These are phyloP conservation scores for Kodamaea restingae DNA, from an alignment of 805 yeast species.

Conservation along the genomic window DNA sequence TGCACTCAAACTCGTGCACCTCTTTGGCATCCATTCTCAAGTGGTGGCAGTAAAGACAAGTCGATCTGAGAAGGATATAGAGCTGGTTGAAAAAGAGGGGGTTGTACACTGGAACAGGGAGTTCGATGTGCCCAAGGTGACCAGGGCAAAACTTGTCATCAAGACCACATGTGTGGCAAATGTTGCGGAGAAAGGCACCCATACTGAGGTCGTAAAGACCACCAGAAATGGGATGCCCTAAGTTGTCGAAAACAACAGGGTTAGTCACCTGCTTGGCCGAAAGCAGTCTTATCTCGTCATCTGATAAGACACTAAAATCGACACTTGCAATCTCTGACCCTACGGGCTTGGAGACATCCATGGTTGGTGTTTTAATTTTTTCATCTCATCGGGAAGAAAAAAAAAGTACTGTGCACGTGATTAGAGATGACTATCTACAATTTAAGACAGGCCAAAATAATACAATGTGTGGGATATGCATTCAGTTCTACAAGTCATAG, in stretches of 20 bases:
- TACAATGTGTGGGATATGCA: too few relatives aligned
- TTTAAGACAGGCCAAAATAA: too few relatives aligned
- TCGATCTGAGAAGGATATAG: constrained; percentile 74
- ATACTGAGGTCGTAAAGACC: constrained; percentile 94
- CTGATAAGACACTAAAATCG: constrained; percentile 81
- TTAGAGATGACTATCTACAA: too few relatives aligned
- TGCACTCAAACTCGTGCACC: constrained; percentile 72
- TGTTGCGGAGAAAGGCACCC: constrained; percentile 87
- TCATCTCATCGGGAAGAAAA: constrained; percentile 6
- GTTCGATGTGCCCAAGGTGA: constrained; percentile 95
- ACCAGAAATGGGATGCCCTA: constrained; percentile 92
- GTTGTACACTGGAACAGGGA: constrained; percentile 93
- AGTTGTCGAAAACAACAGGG: constrained; percentile 91
- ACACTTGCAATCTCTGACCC: constrained; percentile 92
- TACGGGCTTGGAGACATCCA: constrained; percentile 96
- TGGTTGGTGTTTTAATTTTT: constrained; percentile 24
- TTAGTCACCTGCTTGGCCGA: constrained; percentile 95
- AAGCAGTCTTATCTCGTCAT: constrained; percentile 76
- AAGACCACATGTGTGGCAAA: constrained; percentile 93
- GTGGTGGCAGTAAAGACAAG: constrained; percentile 88
- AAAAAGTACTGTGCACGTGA: constrained; percentile 3
- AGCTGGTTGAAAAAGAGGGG: constrained; percentile 92
- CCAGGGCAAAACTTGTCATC: constrained; percentile 96
- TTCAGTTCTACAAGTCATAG: too few relatives aligned
- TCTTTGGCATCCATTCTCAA: constrained; percentile 70